Conservation (phyloP, 2,329 filamentous ascomycete species). For the Pestalotiopsis fici region DNA sequence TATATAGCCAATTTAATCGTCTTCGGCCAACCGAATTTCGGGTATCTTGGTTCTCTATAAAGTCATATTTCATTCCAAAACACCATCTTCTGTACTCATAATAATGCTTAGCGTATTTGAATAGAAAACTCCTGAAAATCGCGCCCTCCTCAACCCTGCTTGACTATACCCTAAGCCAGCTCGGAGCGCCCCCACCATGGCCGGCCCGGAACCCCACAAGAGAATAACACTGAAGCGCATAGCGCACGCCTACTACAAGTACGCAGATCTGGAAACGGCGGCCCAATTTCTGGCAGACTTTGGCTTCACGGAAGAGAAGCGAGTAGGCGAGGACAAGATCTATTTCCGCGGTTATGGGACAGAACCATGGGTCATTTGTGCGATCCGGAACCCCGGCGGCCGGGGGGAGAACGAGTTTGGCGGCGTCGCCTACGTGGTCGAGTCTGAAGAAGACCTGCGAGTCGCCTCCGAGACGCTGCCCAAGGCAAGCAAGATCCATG, state of each 20-base stretch:
- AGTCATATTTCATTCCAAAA: background rate
- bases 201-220: constrained; percentile 21
- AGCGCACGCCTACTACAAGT: constrained; percentile 50
- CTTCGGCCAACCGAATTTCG: too few relatives aligned
- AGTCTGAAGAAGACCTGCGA: constrained; percentile 55
- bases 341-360: constrained; percentile 64
- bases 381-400: constrained; percentile 38
- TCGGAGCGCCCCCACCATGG: constrained; percentile 19
- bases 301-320: constrained; percentile 42
- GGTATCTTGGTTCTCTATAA: too few relatives aligned
- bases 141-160: background rate
- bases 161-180: background rate
- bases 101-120: accelerated
- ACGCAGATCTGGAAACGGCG: constrained; percentile 42
- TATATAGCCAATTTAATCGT: too few relatives aligned
- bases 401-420: constrained; percentile 50
- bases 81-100: accelerated
- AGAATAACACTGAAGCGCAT: constrained; percentile 28
- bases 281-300: constrained; percentile 48
- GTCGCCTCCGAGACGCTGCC: constrained; percentile 48
- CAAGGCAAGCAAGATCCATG: constrained; percentile 46
- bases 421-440: constrained; percentile 60
- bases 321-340: constrained; percentile 42
- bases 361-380: constrained; percentile 61
- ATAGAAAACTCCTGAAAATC: background rate